Evolutionary conservation across 306 rosid genomes (phyloP).

Genomic region (Boehmeria nivea): DNA sequence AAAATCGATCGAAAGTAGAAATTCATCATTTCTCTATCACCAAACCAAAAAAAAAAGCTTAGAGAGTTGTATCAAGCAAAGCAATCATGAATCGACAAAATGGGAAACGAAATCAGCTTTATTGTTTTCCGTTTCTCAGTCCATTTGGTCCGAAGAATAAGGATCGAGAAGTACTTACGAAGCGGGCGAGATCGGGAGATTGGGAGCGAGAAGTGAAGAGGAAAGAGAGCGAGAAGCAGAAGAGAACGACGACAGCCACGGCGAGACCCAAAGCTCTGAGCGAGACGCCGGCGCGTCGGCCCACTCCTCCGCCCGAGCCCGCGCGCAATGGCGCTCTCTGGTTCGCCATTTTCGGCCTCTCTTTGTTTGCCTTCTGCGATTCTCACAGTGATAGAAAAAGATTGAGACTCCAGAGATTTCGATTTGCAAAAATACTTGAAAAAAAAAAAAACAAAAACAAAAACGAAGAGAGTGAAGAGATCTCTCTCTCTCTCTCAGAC

Average conservation of each 20-base stretch:
- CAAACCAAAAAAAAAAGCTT: no score
- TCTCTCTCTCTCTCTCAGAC: not conserved
- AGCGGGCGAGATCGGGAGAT: slow-evolving; percentile 34
- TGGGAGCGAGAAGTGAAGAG: slow-evolving; percentile 38
- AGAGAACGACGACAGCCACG: slow-evolving; percentile 28
- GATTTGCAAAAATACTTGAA: no score
- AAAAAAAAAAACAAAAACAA: no score
- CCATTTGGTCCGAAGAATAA: not conserved
- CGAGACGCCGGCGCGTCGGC: slow-evolving; percentile 10
- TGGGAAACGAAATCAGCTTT: not conserved
- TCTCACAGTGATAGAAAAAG: no score
- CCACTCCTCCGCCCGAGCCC: slow-evolving; percentile 11
- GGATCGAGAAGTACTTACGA: slow-evolving; percentile 30
- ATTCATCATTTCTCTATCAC: no score
- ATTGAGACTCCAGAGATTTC: no score
- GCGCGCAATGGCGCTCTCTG: slow-evolving; percentile 14
- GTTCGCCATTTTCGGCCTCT: slow-evolving; percentile 20
- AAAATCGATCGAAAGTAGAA: no score
- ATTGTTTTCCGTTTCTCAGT: not conserved
- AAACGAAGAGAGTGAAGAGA: no score
- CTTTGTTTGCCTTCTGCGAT: not conserved
- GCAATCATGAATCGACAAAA: not conserved
- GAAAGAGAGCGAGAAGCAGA: slow-evolving; percentile 47
- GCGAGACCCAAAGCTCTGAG: slow-evolving; percentile 42
- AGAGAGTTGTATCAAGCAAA: no score